phyloP scores from a whole-genome alignment of 768 basidiomycete genomes.

The Favolaschia claudopus region DNA sequence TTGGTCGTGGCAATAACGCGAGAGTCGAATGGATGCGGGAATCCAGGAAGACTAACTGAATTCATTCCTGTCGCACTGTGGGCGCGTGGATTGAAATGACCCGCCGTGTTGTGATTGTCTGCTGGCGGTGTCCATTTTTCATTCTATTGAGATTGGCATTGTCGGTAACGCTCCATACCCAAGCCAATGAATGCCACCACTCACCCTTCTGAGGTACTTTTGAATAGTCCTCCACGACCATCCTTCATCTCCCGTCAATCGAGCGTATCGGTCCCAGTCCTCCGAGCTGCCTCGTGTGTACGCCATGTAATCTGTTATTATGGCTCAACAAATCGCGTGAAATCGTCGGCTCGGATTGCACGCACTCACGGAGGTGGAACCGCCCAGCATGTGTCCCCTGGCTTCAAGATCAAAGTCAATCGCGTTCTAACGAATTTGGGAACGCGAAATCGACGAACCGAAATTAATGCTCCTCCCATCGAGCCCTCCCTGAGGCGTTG shows the following conservation, averaged over 20 bases:
- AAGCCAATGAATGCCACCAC: not conserved
- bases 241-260: not conserved
- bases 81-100: not conserved
- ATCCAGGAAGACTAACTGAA: not conserved
- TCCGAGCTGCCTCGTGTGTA: not conserved
- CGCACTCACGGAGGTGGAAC: not conserved
- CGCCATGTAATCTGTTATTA: not conserved
- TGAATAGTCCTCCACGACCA: not conserved
- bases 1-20: too few species aligned
- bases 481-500: constrained; percentile 39
- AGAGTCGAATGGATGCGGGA: not conserved
- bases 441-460: not conserved
- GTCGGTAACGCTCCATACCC: not conserved
- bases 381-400: not conserved
- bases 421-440: not conserved
- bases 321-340: not conserved
- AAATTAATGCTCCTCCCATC: constrained; percentile 16
- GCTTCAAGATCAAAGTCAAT: not conserved
- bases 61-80: not conserved
- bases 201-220: not conserved
- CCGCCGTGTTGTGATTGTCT: not conserved
- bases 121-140: not conserved
- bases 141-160: too few species aligned
- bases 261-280: not conserved
- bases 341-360: not conserved